Conservation (phyloP, 768 basidiomycete genomes). For the Boletus reticuloceps region DNA sequence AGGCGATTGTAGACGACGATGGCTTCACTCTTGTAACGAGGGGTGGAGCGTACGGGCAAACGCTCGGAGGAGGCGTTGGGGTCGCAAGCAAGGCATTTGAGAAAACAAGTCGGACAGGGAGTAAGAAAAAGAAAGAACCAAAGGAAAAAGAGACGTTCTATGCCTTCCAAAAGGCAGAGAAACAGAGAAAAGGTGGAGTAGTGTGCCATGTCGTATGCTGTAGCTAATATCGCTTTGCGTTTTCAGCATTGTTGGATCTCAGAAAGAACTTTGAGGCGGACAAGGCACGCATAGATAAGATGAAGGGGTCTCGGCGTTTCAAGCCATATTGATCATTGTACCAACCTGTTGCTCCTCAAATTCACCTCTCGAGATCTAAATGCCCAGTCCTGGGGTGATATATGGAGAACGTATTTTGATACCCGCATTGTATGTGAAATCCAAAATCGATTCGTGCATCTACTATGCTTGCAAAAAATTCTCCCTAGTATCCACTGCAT, state of each 20-base stretch:
- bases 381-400: not conserved
- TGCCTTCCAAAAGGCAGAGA: slow-evolving; percentile 87
- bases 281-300: slow-evolving; percentile 51
- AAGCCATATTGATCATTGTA: slow-evolving; percentile 68
- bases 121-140: slow-evolving; percentile 51
- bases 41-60: slow-evolving; percentile 86
- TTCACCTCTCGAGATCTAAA: too few relatives aligned
- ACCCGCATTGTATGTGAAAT: not conserved
- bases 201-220: not conserved
- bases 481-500: not conserved
- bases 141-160: slow-evolving; percentile 81
- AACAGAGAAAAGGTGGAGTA: slow-evolving; percentile 73
- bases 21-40: slow-evolving; percentile 94
- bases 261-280: slow-evolving; percentile 86
- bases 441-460: not conserved
- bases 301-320: slow-evolving; percentile 74
- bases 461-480: not conserved
- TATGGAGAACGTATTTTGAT: not conserved
- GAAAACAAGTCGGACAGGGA: slow-evolving; percentile 33
- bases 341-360: not conserved
- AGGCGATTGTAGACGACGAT: slow-evolving; percentile 90
- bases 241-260: slow-evolving; percentile 52
- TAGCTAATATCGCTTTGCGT: slow-evolving; percentile 1
- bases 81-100: slow-evolving; percentile 61
- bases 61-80: slow-evolving; percentile 75